Evolutionary conservation across 2,329 filamentous ascomycete species (phyloP).

Genomic region (Chalaropsis thielavioides): DNA sequence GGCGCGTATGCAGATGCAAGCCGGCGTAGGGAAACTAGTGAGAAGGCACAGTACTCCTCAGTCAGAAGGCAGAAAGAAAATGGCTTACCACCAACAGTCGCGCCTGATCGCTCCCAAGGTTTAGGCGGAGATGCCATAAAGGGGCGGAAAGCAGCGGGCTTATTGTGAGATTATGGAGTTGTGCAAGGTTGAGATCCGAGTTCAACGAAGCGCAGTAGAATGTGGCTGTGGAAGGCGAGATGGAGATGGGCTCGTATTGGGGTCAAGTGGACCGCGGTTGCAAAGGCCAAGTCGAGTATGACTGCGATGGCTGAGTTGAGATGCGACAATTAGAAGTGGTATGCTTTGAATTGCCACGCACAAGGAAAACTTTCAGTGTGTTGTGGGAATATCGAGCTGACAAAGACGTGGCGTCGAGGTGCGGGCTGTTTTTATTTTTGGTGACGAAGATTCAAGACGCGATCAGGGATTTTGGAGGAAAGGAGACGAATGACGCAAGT

Average conservation of each 20-base stretch:
- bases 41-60: conserved; percentile 26
- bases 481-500: conserved; percentile 4
- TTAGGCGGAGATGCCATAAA: conserved; percentile 75
- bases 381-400: not conserved
- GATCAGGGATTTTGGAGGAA: not conserved
- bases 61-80: conserved; percentile 21
- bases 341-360: not conserved
- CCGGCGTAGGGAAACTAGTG: conserved; percentile 29
- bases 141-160: not conserved
- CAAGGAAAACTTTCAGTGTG: not conserved
- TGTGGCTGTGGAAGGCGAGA: not conserved
- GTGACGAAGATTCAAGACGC: not conserved
- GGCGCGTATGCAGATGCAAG: conserved; percentile 22
- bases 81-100: conserved; percentile 22
- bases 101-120: conserved; percentile 80
- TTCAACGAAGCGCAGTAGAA: not conserved
- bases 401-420: not conserved
- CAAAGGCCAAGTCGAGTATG: not conserved
- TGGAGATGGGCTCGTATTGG: not conserved
- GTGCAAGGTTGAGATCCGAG: not conserved
- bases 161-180: not conserved
- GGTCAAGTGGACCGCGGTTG: not conserved
- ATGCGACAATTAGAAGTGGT: not conserved
- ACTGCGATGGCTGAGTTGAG: not conserved
- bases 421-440: not conserved